Conservation (phyloP, 495 filamentous ascomycete species). For the Neurospora pannonica region DNA sequence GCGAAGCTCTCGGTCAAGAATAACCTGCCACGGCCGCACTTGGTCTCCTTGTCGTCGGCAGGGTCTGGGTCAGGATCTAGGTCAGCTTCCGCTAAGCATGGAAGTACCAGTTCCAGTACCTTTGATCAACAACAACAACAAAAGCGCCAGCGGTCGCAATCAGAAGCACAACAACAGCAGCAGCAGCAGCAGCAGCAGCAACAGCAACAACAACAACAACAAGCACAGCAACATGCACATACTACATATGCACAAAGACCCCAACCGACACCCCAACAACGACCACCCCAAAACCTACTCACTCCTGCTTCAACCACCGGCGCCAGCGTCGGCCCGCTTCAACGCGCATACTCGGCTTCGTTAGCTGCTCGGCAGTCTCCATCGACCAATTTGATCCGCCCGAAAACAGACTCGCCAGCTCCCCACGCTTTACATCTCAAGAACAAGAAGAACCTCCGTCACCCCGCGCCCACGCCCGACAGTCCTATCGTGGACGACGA, state of each 20-base stretch:
- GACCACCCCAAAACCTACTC: constrained; percentile 23
- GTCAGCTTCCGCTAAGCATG: background rate
- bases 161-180: background rate
- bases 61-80: background rate
- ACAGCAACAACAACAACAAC: background rate
- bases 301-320: constrained; percentile 26
- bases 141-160: background rate
- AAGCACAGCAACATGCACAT: background rate
- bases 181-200: background rate
- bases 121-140: background rate
- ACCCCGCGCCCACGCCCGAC: background rate
- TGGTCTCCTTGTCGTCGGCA: background rate
- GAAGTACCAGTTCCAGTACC: background rate
- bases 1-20: background rate
- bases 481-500: constrained; percentile 8
- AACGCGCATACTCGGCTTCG: constrained; percentile 25
- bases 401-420: background rate
- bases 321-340: constrained; percentile 17
- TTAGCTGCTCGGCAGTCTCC: constrained; percentile 6
- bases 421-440: background rate
- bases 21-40: background rate
- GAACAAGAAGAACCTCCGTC: background rate
- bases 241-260: background rate
- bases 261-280: constrained; percentile 1
- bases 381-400: background rate